Evolutionary conservation across 192 early-diverging fungal species (phyloP), one percentile per base, ranked within the genome.

Genomic region (Gamsiella multidivaricata): DNA sequence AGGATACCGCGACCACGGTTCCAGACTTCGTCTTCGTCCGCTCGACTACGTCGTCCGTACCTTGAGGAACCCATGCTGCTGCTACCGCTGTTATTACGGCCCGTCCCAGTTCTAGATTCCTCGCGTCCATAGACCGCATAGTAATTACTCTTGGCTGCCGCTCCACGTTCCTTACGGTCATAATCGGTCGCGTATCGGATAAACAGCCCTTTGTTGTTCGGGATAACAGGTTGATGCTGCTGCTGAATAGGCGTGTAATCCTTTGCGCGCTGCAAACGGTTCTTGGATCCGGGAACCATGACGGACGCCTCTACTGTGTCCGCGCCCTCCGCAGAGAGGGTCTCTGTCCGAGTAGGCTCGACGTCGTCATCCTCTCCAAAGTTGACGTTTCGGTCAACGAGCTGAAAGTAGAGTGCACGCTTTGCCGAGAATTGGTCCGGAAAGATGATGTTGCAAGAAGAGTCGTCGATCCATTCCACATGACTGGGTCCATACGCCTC

Each of bases 401-500:
- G 61, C 42, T 78, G 74, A 23, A 62, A 69, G 23, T 78, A 78
- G 15, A 78, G 41, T 9, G 74, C 74, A 33, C 74, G 74, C 41
- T 78, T 78, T 22, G 74, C 74, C 0, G 74, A 69, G 9, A 50
- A 69, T 22, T 64, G 43, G 37, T 78, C 74, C 7, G 47, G 52
- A 32, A 78, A 78, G 43, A 78, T 66, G 55, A 78, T 32, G 43
- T 82, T 82, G 69, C 84, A 85, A 15, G 61, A 74, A 2, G 84
- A 70, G 32, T 85, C 84, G 51, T 85, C 69, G 15, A 85, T 80
- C 84, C 84, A 85, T 55, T 85, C 81, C 26, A 85, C 80, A 23
- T 82, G 80, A 8, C 67, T 57, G 9, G 82, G 67, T 11, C 70
- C 62, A 31, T 69, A 66, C 17, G 56, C 70, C 3, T 70, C 58